Evolutionary conservation across 2,329 filamentous ascomycete species (phyloP).

Genomic region (Claviceps maximensis): DNA sequence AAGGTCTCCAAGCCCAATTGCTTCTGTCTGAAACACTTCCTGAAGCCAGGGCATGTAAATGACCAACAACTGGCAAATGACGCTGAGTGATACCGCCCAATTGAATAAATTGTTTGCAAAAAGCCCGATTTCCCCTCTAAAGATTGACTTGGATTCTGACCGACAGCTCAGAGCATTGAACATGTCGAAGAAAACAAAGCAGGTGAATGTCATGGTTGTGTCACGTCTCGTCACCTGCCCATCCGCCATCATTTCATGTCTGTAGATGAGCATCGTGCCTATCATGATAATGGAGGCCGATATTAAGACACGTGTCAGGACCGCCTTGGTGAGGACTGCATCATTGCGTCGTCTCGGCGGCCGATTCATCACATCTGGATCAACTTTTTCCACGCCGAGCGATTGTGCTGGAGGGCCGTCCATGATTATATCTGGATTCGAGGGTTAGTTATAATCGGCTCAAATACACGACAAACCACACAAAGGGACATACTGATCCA

Average conservation of each 20-base stretch:
- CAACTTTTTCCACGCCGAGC: conserved; percentile 86
- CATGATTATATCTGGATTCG: conserved; percentile 81
- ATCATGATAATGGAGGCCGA: conserved; percentile 83
- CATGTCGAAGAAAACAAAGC: conserved; percentile 99
- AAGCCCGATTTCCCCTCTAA: conserved; percentile 71
- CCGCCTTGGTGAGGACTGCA: conserved; percentile 72
- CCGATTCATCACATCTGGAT: conserved; percentile 84
- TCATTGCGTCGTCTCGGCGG: conserved; percentile 76
- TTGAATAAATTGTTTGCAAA: conserved; percentile 92
- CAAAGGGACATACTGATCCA: conserved; percentile 69
- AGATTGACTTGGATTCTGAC: conserved; percentile 76
- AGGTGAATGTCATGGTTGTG: conserved; percentile 98
- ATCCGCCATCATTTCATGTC: conserved; percentile 77
- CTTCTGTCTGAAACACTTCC: conserved; percentile 90
- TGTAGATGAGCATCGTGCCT: conserved; percentile 84
- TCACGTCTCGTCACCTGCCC: conserved; percentile 79
- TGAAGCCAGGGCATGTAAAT: conserved; percentile 93
- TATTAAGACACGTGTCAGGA: conserved; percentile 75
- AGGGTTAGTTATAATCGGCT: not conserved
- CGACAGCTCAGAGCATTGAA: conserved; percentile 94
- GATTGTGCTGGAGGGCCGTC: conserved; percentile 96
- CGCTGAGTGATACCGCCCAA: conserved; percentile 76
- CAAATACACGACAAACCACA: not conserved
- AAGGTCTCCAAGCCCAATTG: conserved; percentile 61
- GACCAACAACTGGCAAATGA: conserved; percentile 77